phyloP scores from a whole-genome alignment of 1,139 yeast genomes.

The Suzukiozyma palmioleophila region DNA sequence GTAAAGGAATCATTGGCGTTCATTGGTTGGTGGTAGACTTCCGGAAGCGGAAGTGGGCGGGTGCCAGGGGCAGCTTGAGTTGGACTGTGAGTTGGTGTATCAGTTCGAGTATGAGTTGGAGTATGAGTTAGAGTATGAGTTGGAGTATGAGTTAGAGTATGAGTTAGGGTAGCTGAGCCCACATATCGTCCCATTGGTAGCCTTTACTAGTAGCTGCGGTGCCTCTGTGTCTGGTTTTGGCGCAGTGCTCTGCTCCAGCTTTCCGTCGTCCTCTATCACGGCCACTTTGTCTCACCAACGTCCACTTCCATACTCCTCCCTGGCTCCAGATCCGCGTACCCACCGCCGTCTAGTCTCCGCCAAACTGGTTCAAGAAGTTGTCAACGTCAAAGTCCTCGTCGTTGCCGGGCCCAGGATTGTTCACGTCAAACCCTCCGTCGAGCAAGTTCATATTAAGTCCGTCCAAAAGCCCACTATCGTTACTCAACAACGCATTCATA shows the following conservation, averaged over 20 bases:
- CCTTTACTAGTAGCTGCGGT: too few relatives aligned
- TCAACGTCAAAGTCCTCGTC: slow-evolving; percentile 45
- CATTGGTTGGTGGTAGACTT: slow-evolving; percentile 29
- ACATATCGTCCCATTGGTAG: too few relatives aligned
- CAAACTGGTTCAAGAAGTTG: slow-evolving; percentile 44
- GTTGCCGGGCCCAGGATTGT: slow-evolving; percentile 10
- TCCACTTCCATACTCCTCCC: too few relatives aligned
- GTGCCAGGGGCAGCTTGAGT: not conserved
- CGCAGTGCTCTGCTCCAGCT: too few relatives aligned
- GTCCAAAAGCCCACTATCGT: slow-evolving; percentile 41
- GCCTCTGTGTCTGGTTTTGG: too few relatives aligned
- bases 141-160: too few relatives aligned
- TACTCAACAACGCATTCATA: slow-evolving; percentile 39
- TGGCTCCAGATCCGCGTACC: too few relatives aligned
- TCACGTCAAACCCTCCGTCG: slow-evolving; percentile 31
- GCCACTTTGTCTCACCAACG: too few relatives aligned
- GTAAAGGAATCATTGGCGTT: slow-evolving; percentile 11
- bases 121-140: too few relatives aligned
- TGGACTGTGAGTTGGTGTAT: not conserved
- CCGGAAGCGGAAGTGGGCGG: slow-evolving; percentile 21
- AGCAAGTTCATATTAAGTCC: slow-evolving; percentile 42
- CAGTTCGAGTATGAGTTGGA: too few relatives aligned
- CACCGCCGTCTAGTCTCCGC: slow-evolving; percentile 17
- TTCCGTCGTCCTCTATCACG: too few relatives aligned
- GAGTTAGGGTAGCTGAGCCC: too few relatives aligned